Evolutionary conservation across 2,329 filamentous ascomycete genomes (phyloP), one percentile per base, ranked within the genome.

Genomic region (Alternaria incomplexa): DNA sequence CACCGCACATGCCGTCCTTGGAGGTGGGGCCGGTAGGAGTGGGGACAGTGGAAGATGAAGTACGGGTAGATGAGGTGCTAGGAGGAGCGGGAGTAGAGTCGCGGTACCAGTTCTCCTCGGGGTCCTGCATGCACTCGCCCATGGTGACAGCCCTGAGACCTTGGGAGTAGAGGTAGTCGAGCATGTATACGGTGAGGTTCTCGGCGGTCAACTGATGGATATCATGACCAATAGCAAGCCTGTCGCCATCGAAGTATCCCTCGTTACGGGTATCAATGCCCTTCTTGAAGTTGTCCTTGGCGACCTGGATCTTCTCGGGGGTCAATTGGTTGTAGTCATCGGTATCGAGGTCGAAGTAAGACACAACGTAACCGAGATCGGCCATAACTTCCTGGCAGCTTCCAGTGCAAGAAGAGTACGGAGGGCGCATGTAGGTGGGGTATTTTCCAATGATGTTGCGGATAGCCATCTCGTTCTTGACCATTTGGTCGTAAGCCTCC

Each of bases 321-420:
- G 70, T 73, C 44, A 75, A 62, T 23, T 79, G 71, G 58, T 75
- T 72, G 63, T 79, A 78, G 61, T 77, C 87, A 56, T 87, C 84
- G 2, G 87, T 84, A 70, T 90, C 87, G 36, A 90, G 77, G 66
- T 89, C 86, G 71, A 88, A 83, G 67, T 86, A 89, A 64, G 87
- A 85, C 67, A 89, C 81, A 66, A 87, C 86, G 79, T 88, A 89
- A 57, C 85, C 85, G 52, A 89, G 74, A 43, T 68, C 72, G 12
- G 77, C 68, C 67, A 82, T 66, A 50, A 80, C 74, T n/a, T 69
- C 64, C 68, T 77, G 73, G 72, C 82, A 84, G 8, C 76, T 79
- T 4, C 72, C 77, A 5, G 25, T 32, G n/a, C 84, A 85, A 61
- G 83, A 82, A 79, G 79, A 82, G 69, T 83, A 84, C 3, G 83